These are phyloP conservation scores for Neofusicoccum ribis DNA, from an alignment of 2,329 filamentous ascomycete species.

Conservation along the genomic window DNA sequence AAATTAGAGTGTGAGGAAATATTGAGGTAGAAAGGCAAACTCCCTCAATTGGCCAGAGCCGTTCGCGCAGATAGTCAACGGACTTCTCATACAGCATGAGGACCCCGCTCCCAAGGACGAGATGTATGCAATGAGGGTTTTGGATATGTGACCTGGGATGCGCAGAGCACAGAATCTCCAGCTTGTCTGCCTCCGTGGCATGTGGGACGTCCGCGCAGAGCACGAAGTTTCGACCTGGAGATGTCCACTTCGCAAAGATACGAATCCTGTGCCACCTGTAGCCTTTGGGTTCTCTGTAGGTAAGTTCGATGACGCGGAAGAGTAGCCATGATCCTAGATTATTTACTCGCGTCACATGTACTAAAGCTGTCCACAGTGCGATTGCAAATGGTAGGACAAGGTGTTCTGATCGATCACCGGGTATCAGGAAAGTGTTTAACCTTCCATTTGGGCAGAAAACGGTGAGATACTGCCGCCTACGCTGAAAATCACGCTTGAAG, in stretches of 20 bases:
- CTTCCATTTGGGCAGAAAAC: background rate
- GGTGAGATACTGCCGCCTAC: background rate
- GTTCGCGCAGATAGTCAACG: background rate
- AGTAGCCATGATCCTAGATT: background rate
- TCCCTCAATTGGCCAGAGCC: background rate
- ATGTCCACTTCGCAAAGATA: background rate
- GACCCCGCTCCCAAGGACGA: background rate
- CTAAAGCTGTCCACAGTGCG: too few species aligned
- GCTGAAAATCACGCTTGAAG: too few species aligned
- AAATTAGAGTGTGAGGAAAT: background rate
- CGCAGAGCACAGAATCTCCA: background rate
- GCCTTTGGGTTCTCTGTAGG: background rate
- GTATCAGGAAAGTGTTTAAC: too few species aligned
- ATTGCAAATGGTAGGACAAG: too few species aligned
- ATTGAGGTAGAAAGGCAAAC: background rate
- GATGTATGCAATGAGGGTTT: background rate
- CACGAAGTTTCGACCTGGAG: background rate
- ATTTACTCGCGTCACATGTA: too few species aligned
- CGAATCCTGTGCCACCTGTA: background rate
- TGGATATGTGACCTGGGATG: background rate
- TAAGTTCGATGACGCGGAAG: background rate
- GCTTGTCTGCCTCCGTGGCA: background rate
- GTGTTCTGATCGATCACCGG: too few species aligned
- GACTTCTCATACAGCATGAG: background rate
- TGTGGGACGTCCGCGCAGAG: background rate